Percentiles rank a stretch among this genome's conserved stretches.
Evolutionary conservation across 192 early-diverging fungal species (phyloP).

Genomic region (Globomyces pollinis-pini): DNA sequence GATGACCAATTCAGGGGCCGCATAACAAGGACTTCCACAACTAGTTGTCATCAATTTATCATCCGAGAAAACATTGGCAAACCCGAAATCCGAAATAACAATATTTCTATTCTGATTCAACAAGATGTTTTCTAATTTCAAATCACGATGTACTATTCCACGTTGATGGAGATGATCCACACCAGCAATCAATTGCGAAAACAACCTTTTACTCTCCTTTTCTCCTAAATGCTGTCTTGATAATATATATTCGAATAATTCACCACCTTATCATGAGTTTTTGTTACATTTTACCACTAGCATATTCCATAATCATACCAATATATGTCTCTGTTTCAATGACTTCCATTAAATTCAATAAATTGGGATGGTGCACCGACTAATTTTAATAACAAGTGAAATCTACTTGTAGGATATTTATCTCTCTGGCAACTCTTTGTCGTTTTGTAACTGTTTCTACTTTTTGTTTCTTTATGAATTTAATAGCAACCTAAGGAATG

Average conservation of each 20-base stretch:
- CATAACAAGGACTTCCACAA: conserved; percentile 39
- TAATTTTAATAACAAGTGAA: no score
- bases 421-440: conserved; percentile 28
- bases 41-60: conserved; percentile 60
- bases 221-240: conserved; percentile 18
- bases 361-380: conserved; percentile 24
- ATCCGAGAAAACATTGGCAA: conserved; percentile 22
- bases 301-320: conserved; percentile 31
- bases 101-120: conserved; percentile 27
- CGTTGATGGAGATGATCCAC: conserved; percentile 31
- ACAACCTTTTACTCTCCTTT: conserved; percentile 23
- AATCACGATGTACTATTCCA: conserved; percentile 35
- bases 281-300: conserved; percentile 7
- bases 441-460: conserved; percentile 15
- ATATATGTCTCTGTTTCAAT: conserved; percentile 30
- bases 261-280: conserved; percentile 9
- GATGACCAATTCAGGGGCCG: conserved; percentile 39
- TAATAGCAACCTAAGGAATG: conserved; percentile 71
- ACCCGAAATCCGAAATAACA: conserved; percentile 42
- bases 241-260: conserved; percentile 32
- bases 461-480: conserved; percentile 81
- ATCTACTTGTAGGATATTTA: conserved; percentile 37
- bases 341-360: conserved; percentile 27
- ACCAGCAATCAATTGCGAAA: conserved; percentile 29
- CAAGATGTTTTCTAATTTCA: conserved; percentile 39